Conservation (phyloP, 73 alveolate genomes). For the Blepharisma japonicum region DNA sequence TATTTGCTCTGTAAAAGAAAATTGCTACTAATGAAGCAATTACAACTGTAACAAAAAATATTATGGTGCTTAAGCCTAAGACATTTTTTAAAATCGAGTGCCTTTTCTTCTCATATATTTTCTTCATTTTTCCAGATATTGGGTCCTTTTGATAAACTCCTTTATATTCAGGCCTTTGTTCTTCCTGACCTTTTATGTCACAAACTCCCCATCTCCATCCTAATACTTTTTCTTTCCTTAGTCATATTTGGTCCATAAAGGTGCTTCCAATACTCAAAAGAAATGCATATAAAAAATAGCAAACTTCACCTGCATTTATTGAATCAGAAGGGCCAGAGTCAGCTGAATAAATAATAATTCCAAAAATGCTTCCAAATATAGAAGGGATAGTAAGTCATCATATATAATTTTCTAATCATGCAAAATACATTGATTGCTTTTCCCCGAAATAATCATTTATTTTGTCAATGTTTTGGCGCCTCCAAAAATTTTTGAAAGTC, state of each 20-base stretch:
- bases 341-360: not conserved
- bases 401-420: constrained; percentile 39
- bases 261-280: not conserved
- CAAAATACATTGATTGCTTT: constrained; percentile 59
- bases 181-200: not conserved
- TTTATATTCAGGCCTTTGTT: constrained; percentile 8
- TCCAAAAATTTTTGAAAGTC: not conserved
- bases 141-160: not conserved
- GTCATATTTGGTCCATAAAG: not conserved
- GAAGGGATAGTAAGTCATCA: not conserved
- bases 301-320: not conserved
- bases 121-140: not conserved
- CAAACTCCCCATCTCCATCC: constrained; percentile 3
- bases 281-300: not conserved
- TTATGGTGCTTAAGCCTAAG: not conserved
- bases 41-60: not conserved
- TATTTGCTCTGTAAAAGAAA: not conserved
- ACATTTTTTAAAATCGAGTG: not conserved
- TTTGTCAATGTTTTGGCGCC: constrained; percentile 33
- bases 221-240: not conserved
- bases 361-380: not conserved
- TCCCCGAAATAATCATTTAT: constrained; percentile 65
- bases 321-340: not conserved
- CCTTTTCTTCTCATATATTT: not conserved
- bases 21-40: not conserved